phyloP scores from a whole-genome alignment of 2,329 filamentous ascomycete species.

The Aureobasidium sp. region DNA sequence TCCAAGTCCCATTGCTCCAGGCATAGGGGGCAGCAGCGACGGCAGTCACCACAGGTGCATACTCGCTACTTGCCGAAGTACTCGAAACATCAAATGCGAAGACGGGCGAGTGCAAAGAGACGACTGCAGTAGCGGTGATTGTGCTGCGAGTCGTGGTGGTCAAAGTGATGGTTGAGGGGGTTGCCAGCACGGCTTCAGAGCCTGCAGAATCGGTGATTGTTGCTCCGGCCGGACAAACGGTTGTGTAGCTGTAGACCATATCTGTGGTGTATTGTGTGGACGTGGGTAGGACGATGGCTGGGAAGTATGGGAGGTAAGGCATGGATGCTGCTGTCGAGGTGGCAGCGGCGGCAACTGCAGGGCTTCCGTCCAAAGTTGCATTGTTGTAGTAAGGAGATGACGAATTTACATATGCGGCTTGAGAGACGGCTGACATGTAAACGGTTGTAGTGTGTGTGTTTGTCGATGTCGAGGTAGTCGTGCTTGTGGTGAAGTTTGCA shows the following conservation, averaged over 20 bases:
- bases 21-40: neutral
- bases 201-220: constrained; percentile 6
- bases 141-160: constrained; percentile 2
- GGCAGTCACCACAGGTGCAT: neutral
- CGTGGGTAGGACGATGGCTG: neutral
- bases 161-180: constrained; percentile 3
- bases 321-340: neutral
- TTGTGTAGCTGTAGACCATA: constrained; percentile 3
- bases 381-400: neutral
- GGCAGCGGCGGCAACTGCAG: neutral
- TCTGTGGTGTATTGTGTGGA: neutral
- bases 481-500: constrained; percentile 7
- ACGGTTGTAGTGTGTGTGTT: neutral
- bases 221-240: constrained; percentile 1
- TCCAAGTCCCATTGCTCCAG: constrained; percentile 2
- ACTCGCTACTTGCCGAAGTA: neutral
- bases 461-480: constrained; percentile 7
- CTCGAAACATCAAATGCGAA: neutral
- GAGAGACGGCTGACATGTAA: neutral
- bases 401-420: neutral
- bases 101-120: neutral
- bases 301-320: neutral
- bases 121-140: neutral
- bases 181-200: neutral
- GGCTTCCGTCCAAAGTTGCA: neutral